Conservation (phyloP, 805 yeast genomes). For the Saccharomycopsis javanensis region DNA sequence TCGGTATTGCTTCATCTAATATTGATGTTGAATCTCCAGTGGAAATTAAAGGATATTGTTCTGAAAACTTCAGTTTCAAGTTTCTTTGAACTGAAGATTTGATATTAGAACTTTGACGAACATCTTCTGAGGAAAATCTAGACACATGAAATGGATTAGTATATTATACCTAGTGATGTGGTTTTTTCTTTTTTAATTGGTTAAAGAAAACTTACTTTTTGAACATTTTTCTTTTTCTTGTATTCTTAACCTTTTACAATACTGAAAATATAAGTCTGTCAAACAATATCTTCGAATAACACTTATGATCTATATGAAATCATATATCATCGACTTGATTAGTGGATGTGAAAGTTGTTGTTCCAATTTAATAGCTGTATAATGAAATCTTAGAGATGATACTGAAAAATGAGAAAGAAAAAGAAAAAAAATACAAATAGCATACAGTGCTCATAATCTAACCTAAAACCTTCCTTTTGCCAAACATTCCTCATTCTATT, state of each 20-base stretch:
- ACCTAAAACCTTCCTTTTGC: too few species aligned
- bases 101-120: slow-evolving; percentile 83
- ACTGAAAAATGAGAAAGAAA: background rate
- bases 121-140: slow-evolving; percentile 72
- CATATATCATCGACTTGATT: too few species aligned
- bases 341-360: too few species aligned
- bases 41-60: slow-evolving; percentile 67
- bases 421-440: background rate
- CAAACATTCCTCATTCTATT: too few species aligned
- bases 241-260: too few species aligned
- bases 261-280: too few species aligned
- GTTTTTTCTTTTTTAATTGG: background rate
- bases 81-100: slow-evolving; percentile 92
- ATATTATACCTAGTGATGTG: background rate
- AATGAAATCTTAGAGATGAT: background rate
- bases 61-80: slow-evolving; percentile 63
- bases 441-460: background rate
- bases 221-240: slow-evolving; percentile 30
- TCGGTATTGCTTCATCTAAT: slow-evolving; percentile 78
- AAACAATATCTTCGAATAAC: too few species aligned
- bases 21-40: slow-evolving; percentile 28
- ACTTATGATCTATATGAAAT: too few species aligned
- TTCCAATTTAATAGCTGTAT: too few species aligned
- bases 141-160: background rate
- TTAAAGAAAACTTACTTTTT: slow-evolving; percentile 29